Percentiles rank a stretch among this genome's conserved stretches.
phyloP scores from a whole-genome alignment of 768 basidiomycete genomes.

The Chalciporus sphaerocephalus region DNA sequence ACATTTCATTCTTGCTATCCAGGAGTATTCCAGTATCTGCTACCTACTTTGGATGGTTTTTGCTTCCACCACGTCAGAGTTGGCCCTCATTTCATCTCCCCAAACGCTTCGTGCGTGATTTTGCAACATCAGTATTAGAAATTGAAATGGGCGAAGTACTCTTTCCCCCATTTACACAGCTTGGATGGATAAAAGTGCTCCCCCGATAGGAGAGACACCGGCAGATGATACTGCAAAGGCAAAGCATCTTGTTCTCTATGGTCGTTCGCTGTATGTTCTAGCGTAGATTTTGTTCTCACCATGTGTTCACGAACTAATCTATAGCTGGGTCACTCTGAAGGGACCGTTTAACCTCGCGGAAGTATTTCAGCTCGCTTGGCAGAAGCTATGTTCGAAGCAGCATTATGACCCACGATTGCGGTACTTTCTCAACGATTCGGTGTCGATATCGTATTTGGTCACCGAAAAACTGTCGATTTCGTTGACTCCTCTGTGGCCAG shows the following conservation, averaged over 20 bases:
- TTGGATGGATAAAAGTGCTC: not conserved
- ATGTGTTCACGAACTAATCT: not conserved
- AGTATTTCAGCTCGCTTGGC: not conserved
- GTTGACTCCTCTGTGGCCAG: conserved; percentile 2
- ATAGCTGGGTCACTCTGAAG: not conserved
- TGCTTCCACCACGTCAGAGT: not conserved
- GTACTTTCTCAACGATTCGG: conserved; percentile 9
- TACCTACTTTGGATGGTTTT: not conserved
- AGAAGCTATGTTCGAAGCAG: not conserved
- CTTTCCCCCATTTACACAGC: not conserved
- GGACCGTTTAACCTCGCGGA: not conserved
- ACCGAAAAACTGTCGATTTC: not conserved
- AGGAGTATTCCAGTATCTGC: too few relatives aligned
- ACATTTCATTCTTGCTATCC: too few relatives aligned
- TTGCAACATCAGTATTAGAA: too few relatives aligned
- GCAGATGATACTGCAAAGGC: not conserved
- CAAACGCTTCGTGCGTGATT: not conserved
- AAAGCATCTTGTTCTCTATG: not conserved
- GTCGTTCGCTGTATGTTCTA: not conserved
- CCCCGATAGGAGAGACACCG: not conserved
- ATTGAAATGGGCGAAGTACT: not conserved
- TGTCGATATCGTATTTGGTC: conserved; percentile 1
- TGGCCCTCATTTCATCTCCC: not conserved
- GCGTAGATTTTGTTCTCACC: too few relatives aligned
- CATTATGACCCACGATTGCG: not conserved